A percentile compares a stretch with the other conserved stretches of the same genome.
Evolutionary conservation across 495 filamentous ascomycete genomes (phyloP).

Genomic region (Halenospora varia): DNA sequence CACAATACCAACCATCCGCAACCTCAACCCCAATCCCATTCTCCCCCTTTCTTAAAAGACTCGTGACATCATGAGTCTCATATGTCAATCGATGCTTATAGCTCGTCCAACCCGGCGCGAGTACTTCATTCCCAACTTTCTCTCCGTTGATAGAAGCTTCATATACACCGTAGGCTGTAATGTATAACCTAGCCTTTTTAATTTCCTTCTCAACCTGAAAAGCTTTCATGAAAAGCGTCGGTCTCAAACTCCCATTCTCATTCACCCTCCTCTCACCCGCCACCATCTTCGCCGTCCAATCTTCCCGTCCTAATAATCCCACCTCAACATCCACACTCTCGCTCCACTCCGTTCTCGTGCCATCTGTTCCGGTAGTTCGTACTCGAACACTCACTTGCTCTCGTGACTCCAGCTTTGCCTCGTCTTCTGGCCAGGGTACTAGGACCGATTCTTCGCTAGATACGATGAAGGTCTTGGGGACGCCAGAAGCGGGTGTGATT

Average conservation of each 20-base stretch:
- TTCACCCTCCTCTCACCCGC: slow-evolving; percentile 24
- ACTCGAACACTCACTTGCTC: slow-evolving; percentile 39
- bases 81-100: slow-evolving; percentile 48
- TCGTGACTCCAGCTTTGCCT: slow-evolving; percentile 34
- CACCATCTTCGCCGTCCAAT: slow-evolving; percentile 41
- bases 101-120: slow-evolving; percentile 52
- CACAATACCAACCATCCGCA: slow-evolving; percentile 52
- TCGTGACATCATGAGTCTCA: slow-evolving; percentile 45
- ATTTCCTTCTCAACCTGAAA: slow-evolving; percentile 7
- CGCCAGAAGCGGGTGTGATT: slow-evolving; percentile 12
- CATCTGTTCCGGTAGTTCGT: slow-evolving; percentile 13
- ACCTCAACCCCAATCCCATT: slow-evolving; percentile 47
- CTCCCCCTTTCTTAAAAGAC: slow-evolving; percentile 27
- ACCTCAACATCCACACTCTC: slow-evolving; percentile 33
- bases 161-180: slow-evolving; percentile 48
- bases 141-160: slow-evolving; percentile 45
- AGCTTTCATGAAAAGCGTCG: slow-evolving; percentile 11
- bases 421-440: slow-evolving; percentile 51
- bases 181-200: slow-evolving; percentile 39
- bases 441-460: slow-evolving; percentile 33
- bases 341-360: slow-evolving; percentile 30
- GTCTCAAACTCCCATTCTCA: slow-evolving; percentile 23
- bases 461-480: not conserved
- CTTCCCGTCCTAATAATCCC: slow-evolving; percentile 30
- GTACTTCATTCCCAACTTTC: slow-evolving; percentile 39